Conservation (phyloP, 108 stramenopile genomes). For the Cyclostephanos invisitatus region DNA sequence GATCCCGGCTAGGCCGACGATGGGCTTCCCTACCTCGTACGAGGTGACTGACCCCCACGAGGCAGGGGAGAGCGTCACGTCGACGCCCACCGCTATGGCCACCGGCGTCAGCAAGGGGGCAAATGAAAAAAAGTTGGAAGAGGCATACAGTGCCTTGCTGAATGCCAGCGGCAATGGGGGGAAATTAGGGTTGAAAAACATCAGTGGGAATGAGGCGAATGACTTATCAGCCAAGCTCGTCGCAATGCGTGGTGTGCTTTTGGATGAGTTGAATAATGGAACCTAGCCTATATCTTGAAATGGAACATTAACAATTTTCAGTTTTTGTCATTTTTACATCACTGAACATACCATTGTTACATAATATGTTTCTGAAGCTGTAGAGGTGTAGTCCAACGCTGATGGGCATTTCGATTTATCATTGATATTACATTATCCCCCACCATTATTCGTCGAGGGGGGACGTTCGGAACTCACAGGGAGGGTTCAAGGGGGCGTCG, state of each 20-base stretch:
- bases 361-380: too few relatives aligned
- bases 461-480: too few relatives aligned
- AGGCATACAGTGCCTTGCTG: slow-evolving; percentile 55
- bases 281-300: not conserved
- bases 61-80: slow-evolving; percentile 2
- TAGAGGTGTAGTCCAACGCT: too few relatives aligned
- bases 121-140: slow-evolving; percentile 56
- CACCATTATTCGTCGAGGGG: too few relatives aligned
- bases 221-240: slow-evolving; percentile 56
- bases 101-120: slow-evolving; percentile 2
- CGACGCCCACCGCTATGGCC: not conserved
- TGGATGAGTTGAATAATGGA: slow-evolving; percentile 68
- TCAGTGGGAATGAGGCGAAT: slow-evolving; percentile 51
- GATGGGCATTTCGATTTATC: too few relatives aligned
- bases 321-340: not conserved
- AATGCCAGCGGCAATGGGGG: slow-evolving; percentile 65
- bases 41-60: slow-evolving; percentile 37
- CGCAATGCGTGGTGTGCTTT: slow-evolving; percentile 66
- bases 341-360: not conserved
- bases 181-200: slow-evolving; percentile 69
- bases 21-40: slow-evolving; percentile 51
- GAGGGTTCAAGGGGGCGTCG: too few relatives aligned
- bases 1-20: slow-evolving; percentile 24
- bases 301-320: not conserved
- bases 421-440: too few relatives aligned